phyloP scores from a whole-genome alignment of 768 basidiomycete species.

The Tricholomella constricta region DNA sequence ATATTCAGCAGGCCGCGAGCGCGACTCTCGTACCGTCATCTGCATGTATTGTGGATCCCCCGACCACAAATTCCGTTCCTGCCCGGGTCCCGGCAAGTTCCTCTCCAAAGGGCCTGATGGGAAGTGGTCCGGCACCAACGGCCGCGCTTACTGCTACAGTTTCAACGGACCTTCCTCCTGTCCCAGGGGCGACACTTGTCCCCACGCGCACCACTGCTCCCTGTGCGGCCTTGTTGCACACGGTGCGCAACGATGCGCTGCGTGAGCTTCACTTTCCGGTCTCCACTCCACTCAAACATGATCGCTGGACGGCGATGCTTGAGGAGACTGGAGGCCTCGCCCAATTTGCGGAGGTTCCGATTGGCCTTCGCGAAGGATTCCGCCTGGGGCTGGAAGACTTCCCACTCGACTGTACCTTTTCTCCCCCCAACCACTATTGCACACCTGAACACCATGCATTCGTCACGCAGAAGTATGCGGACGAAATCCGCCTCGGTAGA shows the following conservation, averaged over 20 bases:
- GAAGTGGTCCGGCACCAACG: too few relatives aligned
- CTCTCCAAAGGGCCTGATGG: too few relatives aligned
- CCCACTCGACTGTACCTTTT: not conserved
- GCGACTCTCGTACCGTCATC: too few relatives aligned
- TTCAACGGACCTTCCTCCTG: conserved; percentile 6
- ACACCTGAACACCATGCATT: not conserved
- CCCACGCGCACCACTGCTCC: conserved; percentile 16
- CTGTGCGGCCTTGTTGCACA: conserved; percentile 13
- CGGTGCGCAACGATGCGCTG: conserved; percentile 10
- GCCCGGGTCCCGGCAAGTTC: too few relatives aligned
- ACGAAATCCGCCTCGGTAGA: not conserved
- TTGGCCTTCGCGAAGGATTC: conserved; percentile 2
- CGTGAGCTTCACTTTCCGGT: conserved; percentile 12
- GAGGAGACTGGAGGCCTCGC: not conserved
- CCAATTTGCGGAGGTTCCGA: not conserved
- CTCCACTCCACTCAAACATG: conserved; percentile 16
- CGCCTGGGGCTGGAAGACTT: conserved; percentile 1
- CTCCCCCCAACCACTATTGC: conserved; percentile 4
- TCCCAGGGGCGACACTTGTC: not conserved
- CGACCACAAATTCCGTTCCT: too few relatives aligned
- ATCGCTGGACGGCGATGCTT: conserved; percentile 10
- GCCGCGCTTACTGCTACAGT: too few relatives aligned
- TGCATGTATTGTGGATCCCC: too few relatives aligned
- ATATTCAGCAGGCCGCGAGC: too few relatives aligned
- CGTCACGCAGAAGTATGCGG: not conserved